These are phyloP conservation scores for Fusarium redolens DNA, from an alignment of 2,329 filamentous ascomycete genomes.

Conservation along the genomic window DNA sequence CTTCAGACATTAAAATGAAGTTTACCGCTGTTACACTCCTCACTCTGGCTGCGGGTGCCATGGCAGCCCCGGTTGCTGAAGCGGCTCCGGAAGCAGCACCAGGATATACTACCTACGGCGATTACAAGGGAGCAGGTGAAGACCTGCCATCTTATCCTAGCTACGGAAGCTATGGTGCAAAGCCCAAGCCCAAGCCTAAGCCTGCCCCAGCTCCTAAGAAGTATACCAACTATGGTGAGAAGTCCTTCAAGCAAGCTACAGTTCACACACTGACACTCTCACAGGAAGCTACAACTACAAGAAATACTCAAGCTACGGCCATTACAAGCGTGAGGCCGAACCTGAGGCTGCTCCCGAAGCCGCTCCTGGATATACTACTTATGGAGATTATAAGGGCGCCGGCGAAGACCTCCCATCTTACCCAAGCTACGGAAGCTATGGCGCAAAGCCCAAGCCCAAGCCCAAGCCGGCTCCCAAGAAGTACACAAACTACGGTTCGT, in stretches of 20 bases:
- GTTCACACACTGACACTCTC: not conserved
- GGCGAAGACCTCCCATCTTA: not conserved
- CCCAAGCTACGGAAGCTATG: not conserved
- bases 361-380: not conserved
- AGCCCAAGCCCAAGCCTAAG: constrained; percentile 7
- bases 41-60: constrained; percentile 38
- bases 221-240: constrained; percentile 16
- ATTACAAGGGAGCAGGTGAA: not conserved
- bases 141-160: not conserved
- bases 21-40: constrained; percentile 42
- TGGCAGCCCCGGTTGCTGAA: constrained; percentile 41
- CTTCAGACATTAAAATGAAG: constrained; percentile 45
- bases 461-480: constrained; percentile 2
- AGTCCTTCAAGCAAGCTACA: not conserved
- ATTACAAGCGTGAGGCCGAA: constrained; percentile 16
- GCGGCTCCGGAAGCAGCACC: constrained; percentile 18
- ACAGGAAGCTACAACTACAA: constrained; percentile 24
- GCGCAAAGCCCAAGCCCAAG: constrained; percentile 1
- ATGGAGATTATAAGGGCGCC: not conserved
- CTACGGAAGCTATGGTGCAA: constrained; percentile 1
- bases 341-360: not conserved
- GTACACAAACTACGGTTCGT: constrained; percentile 17
- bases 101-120: not conserved
- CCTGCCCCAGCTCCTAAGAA: constrained; percentile 10
- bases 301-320: constrained; percentile 22